These are phyloP conservation scores for Lentinula detonsa DNA, from an alignment of 768 basidiomycete species.

Conservation along the genomic window DNA sequence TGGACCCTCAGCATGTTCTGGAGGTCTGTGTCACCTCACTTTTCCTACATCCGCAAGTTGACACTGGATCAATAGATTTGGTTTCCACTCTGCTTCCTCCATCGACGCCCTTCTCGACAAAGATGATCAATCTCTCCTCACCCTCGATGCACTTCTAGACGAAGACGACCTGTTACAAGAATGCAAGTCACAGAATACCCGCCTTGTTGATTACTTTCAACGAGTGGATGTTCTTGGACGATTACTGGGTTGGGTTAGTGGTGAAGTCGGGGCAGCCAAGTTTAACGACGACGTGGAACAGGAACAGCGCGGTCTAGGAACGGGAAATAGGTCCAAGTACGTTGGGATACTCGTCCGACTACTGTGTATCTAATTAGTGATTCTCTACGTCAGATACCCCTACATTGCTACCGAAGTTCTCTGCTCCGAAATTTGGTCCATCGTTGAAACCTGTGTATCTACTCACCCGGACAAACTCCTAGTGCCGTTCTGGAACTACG, in stretches of 20 bases:
- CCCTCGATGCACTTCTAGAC: conserved; percentile 82
- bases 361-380: conserved; percentile 7
- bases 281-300: conserved; percentile 55
- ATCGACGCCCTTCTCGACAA: conserved; percentile 90
- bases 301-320: conserved; percentile 9
- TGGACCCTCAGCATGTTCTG: not conserved
- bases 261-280: conserved; percentile 43
- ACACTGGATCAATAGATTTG: conserved; percentile 54
- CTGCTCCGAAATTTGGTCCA: conserved; percentile 93
- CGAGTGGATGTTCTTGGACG: conserved; percentile 75
- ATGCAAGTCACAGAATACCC: conserved; percentile 90
- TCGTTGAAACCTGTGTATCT: conserved; percentile 83
- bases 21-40: not conserved
- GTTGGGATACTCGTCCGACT: conserved; percentile 21
- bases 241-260: conserved; percentile 80
- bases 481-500: conserved; percentile 87
- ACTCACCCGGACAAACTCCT: conserved; percentile 63
- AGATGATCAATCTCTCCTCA: conserved; percentile 62
- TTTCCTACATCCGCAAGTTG: not conserved
- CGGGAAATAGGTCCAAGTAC: conserved; percentile 58
- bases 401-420: conserved; percentile 92
- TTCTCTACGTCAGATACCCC: conserved; percentile 59
- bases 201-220: conserved; percentile 84
- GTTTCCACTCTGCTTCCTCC: conserved; percentile 81
- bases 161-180: conserved; percentile 93